These are phyloP conservation scores for Sclerotinia borealis DNA, from an alignment of 2,329 filamentous ascomycete genomes.

Conservation along the genomic window DNA sequence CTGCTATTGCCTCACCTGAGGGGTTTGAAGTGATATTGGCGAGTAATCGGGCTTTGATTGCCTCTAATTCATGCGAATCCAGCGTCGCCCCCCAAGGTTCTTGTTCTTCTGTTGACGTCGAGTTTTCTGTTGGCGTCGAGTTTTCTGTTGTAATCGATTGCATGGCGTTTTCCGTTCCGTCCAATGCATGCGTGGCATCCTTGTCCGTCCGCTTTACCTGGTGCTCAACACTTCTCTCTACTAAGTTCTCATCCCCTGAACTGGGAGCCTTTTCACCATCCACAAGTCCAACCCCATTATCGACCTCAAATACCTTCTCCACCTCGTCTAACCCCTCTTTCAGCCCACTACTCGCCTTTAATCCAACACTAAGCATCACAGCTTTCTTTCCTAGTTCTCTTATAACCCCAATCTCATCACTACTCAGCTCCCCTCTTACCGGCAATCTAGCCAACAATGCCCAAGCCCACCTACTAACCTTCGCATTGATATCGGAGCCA, in stretches of 20 bases:
- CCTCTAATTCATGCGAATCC: neutral
- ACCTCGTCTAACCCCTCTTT: constrained; percentile 40
- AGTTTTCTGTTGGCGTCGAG: neutral
- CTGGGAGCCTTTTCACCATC: constrained; percentile 29
- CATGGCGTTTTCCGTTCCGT: neutral
- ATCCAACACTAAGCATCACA: constrained; percentile 42
- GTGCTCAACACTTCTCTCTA: neutral
- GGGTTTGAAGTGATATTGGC: neutral
- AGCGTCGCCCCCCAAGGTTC: neutral
- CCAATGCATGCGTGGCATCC: neutral
- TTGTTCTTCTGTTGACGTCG: neutral
- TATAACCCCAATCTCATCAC: constrained; percentile 68
- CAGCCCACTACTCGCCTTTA: constrained; percentile 32
- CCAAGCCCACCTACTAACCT: constrained; percentile 81
- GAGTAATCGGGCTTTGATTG: neutral
- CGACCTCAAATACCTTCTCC: constrained; percentile 44
- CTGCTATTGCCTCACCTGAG: neutral
- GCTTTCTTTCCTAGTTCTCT: constrained; percentile 76
- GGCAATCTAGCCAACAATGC: constrained; percentile 69
- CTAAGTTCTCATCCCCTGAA: neutral
- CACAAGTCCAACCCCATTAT: constrained; percentile 34
- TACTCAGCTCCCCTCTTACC: constrained; percentile 67
- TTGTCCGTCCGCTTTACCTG: neutral
- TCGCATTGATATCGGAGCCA: constrained; percentile 53
- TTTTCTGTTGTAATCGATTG: neutral